Conservation (phyloP, 2,329 filamentous ascomycete genomes). For the Penicillium digitatum region DNA sequence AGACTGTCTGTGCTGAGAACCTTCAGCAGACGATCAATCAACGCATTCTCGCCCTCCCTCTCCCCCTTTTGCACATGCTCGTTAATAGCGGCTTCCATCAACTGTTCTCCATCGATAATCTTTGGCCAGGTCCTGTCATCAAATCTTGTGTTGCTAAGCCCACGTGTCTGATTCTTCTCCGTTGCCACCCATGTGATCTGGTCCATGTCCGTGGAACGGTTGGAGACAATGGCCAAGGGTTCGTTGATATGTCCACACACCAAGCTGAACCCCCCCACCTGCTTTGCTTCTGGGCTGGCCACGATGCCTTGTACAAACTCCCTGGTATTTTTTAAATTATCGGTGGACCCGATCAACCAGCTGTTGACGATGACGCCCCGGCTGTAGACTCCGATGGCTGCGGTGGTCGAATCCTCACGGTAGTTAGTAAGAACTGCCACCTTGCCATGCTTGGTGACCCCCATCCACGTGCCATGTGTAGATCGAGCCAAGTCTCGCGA, state of each 20-base stretch:
- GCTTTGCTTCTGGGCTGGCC: constrained; percentile 51
- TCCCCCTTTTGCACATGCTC: constrained; percentile 39
- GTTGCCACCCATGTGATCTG: constrained; percentile 51
- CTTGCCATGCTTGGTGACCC: constrained; percentile 57
- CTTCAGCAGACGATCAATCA: constrained; percentile 51
- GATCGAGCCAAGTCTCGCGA: constrained; percentile 59
- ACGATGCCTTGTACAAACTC: constrained; percentile 55
- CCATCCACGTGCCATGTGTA: constrained; percentile 62
- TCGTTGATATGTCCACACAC: constrained; percentile 56
- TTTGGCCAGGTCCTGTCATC: constrained; percentile 60
- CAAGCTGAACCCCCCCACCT: constrained; percentile 61
- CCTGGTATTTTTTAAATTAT: constrained; percentile 42
- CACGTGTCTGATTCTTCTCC: constrained; percentile 51
- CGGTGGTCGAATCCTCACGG: constrained; percentile 51
- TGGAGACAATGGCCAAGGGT: constrained; percentile 58
- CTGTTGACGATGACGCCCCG: constrained; percentile 58
- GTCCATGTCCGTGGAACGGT: constrained; percentile 53
- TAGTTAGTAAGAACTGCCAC: constrained; percentile 63
- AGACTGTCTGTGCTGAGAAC: constrained; percentile 55
- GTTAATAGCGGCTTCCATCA: constrained; percentile 50
- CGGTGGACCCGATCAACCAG: constrained; percentile 50
- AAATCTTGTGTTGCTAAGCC: constrained; percentile 59
- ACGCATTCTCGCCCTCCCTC: constrained; percentile 46
- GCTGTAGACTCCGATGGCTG: constrained; percentile 48
- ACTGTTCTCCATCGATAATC: constrained; percentile 54